Conservation (phyloP, 2,329 filamentous ascomycete genomes). For the Claviceps cyperi region DNA sequence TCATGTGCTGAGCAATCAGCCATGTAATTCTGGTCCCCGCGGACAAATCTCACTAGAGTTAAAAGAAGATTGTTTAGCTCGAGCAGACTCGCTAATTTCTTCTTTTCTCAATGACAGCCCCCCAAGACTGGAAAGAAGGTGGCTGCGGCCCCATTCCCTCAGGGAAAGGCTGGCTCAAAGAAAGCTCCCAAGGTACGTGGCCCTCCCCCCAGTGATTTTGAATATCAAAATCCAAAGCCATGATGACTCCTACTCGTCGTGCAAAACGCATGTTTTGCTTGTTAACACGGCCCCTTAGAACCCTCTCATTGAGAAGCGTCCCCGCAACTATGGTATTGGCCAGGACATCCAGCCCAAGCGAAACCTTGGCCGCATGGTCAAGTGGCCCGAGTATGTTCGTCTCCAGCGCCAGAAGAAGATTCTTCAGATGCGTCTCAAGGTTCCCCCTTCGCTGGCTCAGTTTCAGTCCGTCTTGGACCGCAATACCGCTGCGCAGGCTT, state of each 20-base stretch:
- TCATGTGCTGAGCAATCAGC: constrained; percentile 35
- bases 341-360: constrained; percentile 96
- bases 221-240: too few species aligned
- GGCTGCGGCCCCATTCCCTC: constrained; percentile 90
- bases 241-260: too few species aligned
- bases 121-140: constrained; percentile 97
- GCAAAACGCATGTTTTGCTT: not conserved
- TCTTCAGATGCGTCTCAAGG: constrained; percentile 96
- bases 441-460: constrained; percentile 91
- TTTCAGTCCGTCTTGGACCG: constrained; percentile 95
- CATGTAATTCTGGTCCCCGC: constrained; percentile 21
- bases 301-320: constrained; percentile 96
- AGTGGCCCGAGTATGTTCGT: constrained; percentile 98
- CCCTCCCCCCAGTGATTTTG: too few species aligned
- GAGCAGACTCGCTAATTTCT: constrained; percentile 82
- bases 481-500: constrained; percentile 89
- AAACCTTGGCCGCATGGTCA: constrained; percentile 96
- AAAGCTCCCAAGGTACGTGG: constrained; percentile 86
- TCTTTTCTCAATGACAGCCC: constrained; percentile 99
- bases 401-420: constrained; percentile 93
- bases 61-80: constrained; percentile 67
- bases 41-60: constrained; percentile 68
- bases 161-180: constrained; percentile 82
- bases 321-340: constrained; percentile 96
- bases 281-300: constrained; percentile 45